These are phyloP conservation scores for Ustilago hordei DNA, from an alignment of 1,284 basidiomycete species.

Conservation along the genomic window DNA sequence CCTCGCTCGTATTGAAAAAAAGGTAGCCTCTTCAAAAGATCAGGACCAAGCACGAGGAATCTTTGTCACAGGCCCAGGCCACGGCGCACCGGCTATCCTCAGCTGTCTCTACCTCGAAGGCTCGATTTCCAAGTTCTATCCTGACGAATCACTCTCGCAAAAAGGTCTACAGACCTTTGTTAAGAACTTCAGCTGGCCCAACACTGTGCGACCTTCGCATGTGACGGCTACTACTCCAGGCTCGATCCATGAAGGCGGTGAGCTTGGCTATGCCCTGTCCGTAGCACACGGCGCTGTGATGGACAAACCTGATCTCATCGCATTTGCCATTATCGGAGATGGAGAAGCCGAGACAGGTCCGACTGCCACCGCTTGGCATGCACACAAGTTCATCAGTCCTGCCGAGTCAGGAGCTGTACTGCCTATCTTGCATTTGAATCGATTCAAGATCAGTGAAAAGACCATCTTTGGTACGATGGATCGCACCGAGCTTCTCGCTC, in stretches of 20 bases:
- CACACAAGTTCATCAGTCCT: constrained; percentile 87
- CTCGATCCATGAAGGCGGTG: constrained; percentile 85
- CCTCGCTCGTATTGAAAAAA: constrained; percentile 70
- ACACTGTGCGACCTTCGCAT: constrained; percentile 74
- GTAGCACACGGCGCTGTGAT: constrained; percentile 80
- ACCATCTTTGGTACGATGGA: constrained; percentile 92
- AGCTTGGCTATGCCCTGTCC: constrained; percentile 74
- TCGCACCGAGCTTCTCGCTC: constrained; percentile 79
- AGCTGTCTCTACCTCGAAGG: constrained; percentile 85
- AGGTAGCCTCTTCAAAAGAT: constrained; percentile 66
- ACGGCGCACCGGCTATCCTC: constrained; percentile 79
- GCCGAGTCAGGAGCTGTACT: constrained; percentile 87
- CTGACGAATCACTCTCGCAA: constrained; percentile 77
- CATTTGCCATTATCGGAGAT: constrained; percentile 83
- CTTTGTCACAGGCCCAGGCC: constrained; percentile 73
- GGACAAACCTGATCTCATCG: constrained; percentile 86
- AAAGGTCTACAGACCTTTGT: constrained; percentile 78
- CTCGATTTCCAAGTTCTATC: constrained; percentile 79
- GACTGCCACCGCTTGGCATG: constrained; percentile 78
- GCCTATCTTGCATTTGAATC: constrained; percentile 86
- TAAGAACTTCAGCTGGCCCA: constrained; percentile 76
- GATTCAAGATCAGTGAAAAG: constrained; percentile 86
- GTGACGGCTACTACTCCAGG: constrained; percentile 85
- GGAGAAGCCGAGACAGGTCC: constrained; percentile 83
- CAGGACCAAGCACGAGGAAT: constrained; percentile 71